phyloP scores from a whole-genome alignment of 148 eudicot species.

The Rhododendron vialii region DNA sequence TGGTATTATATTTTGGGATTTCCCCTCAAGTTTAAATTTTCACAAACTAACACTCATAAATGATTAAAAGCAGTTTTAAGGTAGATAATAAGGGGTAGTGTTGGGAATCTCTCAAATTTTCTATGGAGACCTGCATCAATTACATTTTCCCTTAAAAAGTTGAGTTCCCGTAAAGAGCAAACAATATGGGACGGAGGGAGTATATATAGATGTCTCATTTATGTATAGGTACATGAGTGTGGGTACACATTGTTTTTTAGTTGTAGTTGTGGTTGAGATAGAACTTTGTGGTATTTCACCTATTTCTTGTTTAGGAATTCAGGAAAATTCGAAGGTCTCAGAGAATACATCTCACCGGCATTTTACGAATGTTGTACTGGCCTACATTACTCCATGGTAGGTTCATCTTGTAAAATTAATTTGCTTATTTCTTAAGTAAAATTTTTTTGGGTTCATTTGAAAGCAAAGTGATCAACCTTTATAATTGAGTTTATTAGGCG shows the following conservation, averaged over 20 bases:
- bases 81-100: not conserved
- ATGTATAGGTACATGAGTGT: not conserved
- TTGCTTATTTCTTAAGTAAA: not conserved
- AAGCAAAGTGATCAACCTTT: not conserved
- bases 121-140: not conserved
- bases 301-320: constrained; percentile 27
- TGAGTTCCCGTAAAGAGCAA: not conserved
- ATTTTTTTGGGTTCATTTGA: not conserved
- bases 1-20: too few species aligned
- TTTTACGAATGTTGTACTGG: constrained; percentile 66
- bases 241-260: not conserved
- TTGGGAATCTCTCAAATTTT: not conserved
- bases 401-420: not conserved
- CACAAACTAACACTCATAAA: too few species aligned
- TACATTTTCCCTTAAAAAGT: not conserved
- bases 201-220: not conserved
- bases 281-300: constrained; percentile 9
- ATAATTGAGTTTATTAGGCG: not conserved
- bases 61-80: too few species aligned
- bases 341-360: constrained; percentile 48
- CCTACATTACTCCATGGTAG: constrained; percentile 95
- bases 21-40: too few species aligned
- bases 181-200: not conserved
- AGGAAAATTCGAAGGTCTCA: constrained; percentile 70
- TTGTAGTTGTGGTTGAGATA: not conserved